Percentiles rank a stretch among this genome's conserved stretches.
Conservation (phyloP, 1,139 yeast species). For the Candida buenavistaensis region DNA sequence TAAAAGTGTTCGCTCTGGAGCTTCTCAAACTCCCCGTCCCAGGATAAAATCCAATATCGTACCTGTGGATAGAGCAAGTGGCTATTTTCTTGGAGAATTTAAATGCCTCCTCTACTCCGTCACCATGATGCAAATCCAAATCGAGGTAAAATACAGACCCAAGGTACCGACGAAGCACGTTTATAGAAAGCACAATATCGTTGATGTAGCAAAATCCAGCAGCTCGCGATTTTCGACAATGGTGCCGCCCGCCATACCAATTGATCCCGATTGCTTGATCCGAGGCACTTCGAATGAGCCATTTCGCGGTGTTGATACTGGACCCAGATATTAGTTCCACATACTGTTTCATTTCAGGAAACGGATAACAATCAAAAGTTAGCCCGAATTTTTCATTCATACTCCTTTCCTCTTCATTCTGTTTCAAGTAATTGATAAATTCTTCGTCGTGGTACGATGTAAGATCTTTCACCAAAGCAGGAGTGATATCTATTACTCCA, state of each 20-base stretch:
- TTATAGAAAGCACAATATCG: slow-evolving; percentile 61
- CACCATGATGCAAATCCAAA: slow-evolving; percentile 77
- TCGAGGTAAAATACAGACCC: slow-evolving; percentile 63
- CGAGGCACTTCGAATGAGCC: slow-evolving; percentile 11
- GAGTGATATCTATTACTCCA: slow-evolving; percentile 24
- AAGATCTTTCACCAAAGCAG: slow-evolving; percentile 26
- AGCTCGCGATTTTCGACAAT: slow-evolving; percentile 54
- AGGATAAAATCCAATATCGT: slow-evolving; percentile 70
- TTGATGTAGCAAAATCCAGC: slow-evolving; percentile 77
- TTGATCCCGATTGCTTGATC: slow-evolving; percentile 48
- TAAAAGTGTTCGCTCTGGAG: slow-evolving; percentile 38
- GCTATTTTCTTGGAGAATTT: slow-evolving; percentile 54
- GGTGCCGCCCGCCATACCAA: slow-evolving; percentile 85
- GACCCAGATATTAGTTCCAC: slow-evolving; percentile 57
- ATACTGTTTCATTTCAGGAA: slow-evolving; percentile 54
- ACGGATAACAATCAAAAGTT: slow-evolving; percentile 67
- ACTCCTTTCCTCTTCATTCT: slow-evolving; percentile 6
- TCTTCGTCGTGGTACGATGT: slow-evolving; percentile 38
- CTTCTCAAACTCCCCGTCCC: slow-evolving; percentile 55
- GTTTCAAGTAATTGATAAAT: slow-evolving; percentile 36
- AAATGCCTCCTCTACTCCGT: slow-evolving; percentile 74
- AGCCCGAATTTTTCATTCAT: slow-evolving; percentile 14
- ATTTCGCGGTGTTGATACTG: slow-evolving; percentile 51
- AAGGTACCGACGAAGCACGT: slow-evolving; percentile 42
- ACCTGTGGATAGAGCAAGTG: slow-evolving; percentile 65